Base-by-base conservation (phyloP, 257 asterid genomes). In the Ilex aquifolium region DNA sequence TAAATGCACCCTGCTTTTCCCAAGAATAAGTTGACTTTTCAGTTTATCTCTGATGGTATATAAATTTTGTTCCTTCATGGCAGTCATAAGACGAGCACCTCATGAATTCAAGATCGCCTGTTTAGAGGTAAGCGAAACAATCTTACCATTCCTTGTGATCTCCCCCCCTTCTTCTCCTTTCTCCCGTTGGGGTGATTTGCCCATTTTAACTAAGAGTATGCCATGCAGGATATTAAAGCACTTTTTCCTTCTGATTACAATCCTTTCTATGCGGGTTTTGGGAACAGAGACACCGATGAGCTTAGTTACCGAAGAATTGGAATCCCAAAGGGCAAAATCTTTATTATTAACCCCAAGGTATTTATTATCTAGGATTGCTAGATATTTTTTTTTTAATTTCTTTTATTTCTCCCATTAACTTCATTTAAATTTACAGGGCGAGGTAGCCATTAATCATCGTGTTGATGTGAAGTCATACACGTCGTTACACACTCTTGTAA, bases 51-150 rank as follows among this genome's bases (percentile, higher is more conserved):
- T 70, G 40, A 66, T 55, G 32, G 49, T 40, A 56, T 8, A 36
- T 36, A 4, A 8, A 36, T 36, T 4, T 36, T 36, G 5, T 36
- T 36, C 42, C 42, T 15, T 75, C 76, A 54, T 77, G 70, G 54
- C 86, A 93, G 99, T 90, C 32, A 93, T 93, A 57, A 86, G 97
- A 77, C 82, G 99, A 82, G 97, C 99, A 70, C 97, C 99, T 30
- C 99, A 90, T 13, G 99, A 93, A 67, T 93, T 93, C 88, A 93
- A 93, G 79, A 93, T 90, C 50, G 97, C 97, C 56, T 93, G 99
- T 85, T 88, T 93, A 74, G 99, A 93, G 97, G 99, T 90, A 76
- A 65, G 52, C 55, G 36, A 40, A 27, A 57, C 32, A 8, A 5
- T 32, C 46, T 50, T 6, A 39, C 6, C 32, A 21, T 31, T 29